These are phyloP conservation scores for Exophiala phaeomuriformis DNA, from an alignment of 2,329 filamentous ascomycete genomes.

Conservation along the genomic window DNA sequence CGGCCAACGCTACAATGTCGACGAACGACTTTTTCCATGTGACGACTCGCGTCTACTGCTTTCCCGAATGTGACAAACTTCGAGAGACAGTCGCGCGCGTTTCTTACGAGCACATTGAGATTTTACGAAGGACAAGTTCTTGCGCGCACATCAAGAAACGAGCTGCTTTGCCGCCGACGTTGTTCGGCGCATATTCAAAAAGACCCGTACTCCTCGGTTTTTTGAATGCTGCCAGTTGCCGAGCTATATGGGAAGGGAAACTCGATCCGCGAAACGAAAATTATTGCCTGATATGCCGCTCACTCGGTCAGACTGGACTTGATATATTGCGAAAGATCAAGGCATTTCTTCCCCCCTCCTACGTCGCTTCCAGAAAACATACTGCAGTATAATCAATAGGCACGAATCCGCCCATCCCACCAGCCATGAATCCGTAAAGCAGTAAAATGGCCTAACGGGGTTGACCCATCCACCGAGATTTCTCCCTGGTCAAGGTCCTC, in stretches of 20 bases:
- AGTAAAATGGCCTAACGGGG: conserved; percentile 17
- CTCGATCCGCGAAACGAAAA: not conserved
- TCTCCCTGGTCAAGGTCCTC: conserved; percentile 26
- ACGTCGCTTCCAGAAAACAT: too few relatives aligned
- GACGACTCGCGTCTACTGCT: not conserved
- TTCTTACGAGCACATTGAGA: conserved; percentile 4
- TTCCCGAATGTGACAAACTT: conserved; percentile 1
- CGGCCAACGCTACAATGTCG: too few relatives aligned
- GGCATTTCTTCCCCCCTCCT: not conserved
- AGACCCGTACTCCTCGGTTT: not conserved
- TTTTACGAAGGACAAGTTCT: conserved; percentile 4
- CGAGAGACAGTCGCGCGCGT: not conserved
- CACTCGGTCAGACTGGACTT: not conserved
- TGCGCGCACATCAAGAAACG: not conserved
- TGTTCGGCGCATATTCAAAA: not conserved
- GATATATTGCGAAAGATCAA: conserved; percentile 1
- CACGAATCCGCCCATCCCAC: conserved; percentile 20
- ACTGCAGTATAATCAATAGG: not conserved
- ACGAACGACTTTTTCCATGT: not conserved
- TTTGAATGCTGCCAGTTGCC: not conserved
- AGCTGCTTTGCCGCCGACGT: conserved; percentile 3
- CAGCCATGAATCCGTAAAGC: conserved; percentile 19
- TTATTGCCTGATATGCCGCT: not conserved
- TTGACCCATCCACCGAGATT: conserved; percentile 21
- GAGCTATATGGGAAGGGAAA: not conserved